Evolutionary conservation across 345 rosid species (phyloP), one percentile per base, ranked within the genome.

Genomic region (Bruguiera sexangula): DNA sequence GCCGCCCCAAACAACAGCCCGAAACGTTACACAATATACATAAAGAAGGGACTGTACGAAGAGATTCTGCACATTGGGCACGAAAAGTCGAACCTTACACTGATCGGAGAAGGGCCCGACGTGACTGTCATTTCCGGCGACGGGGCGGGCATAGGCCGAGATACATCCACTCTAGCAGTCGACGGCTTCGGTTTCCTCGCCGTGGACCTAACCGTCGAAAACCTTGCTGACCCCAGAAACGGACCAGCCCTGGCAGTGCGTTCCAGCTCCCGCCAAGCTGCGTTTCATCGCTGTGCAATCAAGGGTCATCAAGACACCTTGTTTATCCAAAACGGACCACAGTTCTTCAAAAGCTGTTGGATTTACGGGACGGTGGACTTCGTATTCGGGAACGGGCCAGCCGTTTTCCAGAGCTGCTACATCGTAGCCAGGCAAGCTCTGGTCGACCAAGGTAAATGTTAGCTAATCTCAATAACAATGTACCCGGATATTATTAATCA

Each of bases 201-300:
- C 59, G 26, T 1, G 16, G 26, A 54, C 13, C n/a, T 54, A 26
- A 54, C 59, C 13, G 13, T 54, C 26, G 59, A 54, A 26, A 54
- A 54, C 59, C 13, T 5, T 6, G 59, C 26, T 6, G 59, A 54
- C 26, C 59, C 59, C 0, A 21, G 21, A 19, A 21, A 54, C 22
- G 59, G 59, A 26, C 59, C 59, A 2, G 59, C 26, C 27, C 13
- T 54, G 8, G 59, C 59, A 21, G 13, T 54, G 4, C 59, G 59
- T 54, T 54, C 29, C 59, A 54, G 26, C 59, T 54, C 59, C n/a
- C 59, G 26, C 1, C 59, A 54, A 54, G 59, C 59, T 54, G 59
- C 59, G 59, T 54, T n/a, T 26, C n/a, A 54, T 54, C 59, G 15
- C 26, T 54, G 59, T 54, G 22, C 59, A 54, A 54, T 54, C 27